Evolutionary conservation across 208 protist genomes (phyloP), one percentile per base, ranked within the genome.

Genomic region (Trypanosoma vivax): DNA sequence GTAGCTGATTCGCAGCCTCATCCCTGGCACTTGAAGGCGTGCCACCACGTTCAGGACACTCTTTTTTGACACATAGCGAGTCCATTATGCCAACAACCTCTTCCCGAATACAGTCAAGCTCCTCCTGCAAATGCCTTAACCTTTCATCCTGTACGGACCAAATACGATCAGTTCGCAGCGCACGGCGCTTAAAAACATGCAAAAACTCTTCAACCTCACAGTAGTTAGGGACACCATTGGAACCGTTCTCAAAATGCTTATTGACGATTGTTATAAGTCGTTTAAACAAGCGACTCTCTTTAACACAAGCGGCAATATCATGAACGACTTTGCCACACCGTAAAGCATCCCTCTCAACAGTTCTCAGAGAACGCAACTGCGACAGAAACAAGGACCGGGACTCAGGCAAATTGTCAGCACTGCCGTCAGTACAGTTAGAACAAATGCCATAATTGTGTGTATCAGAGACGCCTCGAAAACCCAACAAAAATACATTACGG

Each of bases 331-430:
- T 38, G 46, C 27, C 6, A n/a, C 46, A 50, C 14, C 29, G 46
- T 23, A 9, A 16, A 6, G 35, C 42, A 38, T 60, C 39, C 28
- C 55, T 59, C 35, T 62, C 61, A 18, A 47, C 49, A 37, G 50
- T 47, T 13, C 28, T 14, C 10, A 51, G 5, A n/a, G 6, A 9
- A 9, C 49, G 21, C 7, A 38, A 13, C 9, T 27, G 10, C 49
- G 10, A 13, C 23, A 33, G 13, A 13, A 45, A 7, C 29, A 23
- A 14, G 10, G n/a, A n/a, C n/a, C n/a, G n/a, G n/a, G n/a, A n/a
- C n/a, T n/a, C n/a, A n/a, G n/a, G n/a, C n/a, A n/a, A n/a, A n/a
- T n/a, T n/a, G n/a, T n/a, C n/a, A n/a, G n/a, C n/a, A n/a, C n/a
- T n/a, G n/a, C n/a, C n/a, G n/a, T n/a, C n/a, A n/a, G n/a, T n/a